Base-by-base conservation (phyloP, 495 filamentous ascomycete species). In the Peziza echinospora region DNA sequence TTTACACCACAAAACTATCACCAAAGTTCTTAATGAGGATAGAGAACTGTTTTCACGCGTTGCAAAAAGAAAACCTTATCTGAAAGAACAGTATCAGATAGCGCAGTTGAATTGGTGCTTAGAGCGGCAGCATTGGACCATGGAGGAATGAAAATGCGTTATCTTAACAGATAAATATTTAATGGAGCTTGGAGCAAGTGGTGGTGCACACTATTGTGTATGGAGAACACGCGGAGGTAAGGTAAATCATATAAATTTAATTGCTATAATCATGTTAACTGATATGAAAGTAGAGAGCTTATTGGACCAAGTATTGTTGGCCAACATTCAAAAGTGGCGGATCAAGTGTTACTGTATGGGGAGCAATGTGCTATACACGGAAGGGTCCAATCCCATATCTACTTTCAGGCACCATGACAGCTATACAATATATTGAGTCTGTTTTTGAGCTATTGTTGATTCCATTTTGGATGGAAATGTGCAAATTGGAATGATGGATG, bases 141-240 rank as follows among this genome's bases (percentile, higher is more conserved):
- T 6, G 21, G 30, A 28, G 5, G 21, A 50, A 26, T 52, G 47
- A 37, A 41, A 37, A 21, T 30, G 21, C 5, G 23, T 49, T 21
- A 26, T 45, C 17, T 49, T 41, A 43, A 41, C 40, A 7, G 43
- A 52, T 46, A 37, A 52, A 25, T 22, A 25, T 21, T 42, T 11
- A 21, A 13, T 52, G 17, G 37, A 49, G 7, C 3, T 21, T 7
- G 24, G 41, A 0, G 25, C 45, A 25, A 21, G 40, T 8, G 6
- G 41, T 19, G 43, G 37, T 6, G 2, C 16, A 7, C 41, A 28
- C 6, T 24, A 45, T 8, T 26, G 37, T 6, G 30, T 40, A 19
- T 19, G 41, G 13, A 34, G n/a, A 34, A 8, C 46, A 40, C 43
- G 39, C 11, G 37, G 49, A n/a, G n/a, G n/a, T n/a, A n/a, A n/a